Conservation (phyloP, 805 yeast species). For the Zygosaccharomyces gambellarensis region DNA sequence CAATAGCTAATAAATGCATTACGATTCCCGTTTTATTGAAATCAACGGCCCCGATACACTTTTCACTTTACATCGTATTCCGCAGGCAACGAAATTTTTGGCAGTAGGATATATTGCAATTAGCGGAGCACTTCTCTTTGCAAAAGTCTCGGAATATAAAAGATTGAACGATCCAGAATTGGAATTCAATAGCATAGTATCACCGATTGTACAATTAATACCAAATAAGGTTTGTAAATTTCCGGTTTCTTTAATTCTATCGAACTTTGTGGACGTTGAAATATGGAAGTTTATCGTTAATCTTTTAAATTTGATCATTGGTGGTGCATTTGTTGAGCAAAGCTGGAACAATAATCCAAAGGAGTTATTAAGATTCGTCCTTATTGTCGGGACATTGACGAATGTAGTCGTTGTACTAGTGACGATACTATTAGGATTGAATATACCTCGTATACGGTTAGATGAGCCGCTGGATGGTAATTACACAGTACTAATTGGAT, state of each 20-base stretch:
- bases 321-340: constrained; percentile 62
- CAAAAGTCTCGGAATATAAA: constrained; percentile 39
- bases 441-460: constrained; percentile 27
- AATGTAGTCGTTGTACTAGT: constrained; percentile 42
- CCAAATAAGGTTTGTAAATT: constrained; percentile 50
- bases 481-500: constrained; percentile 52
- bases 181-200: constrained; percentile 40
- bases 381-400: constrained; percentile 47
- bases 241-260: constrained; percentile 61
- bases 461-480: constrained; percentile 50
- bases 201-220: constrained; percentile 59
- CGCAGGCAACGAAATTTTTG: constrained; percentile 46
- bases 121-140: constrained; percentile 39
- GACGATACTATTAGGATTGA: constrained; percentile 25
- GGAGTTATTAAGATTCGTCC: constrained; percentile 47
- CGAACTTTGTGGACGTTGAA: constrained; percentile 61
- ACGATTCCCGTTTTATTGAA: constrained; percentile 16
- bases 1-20: constrained; percentile 12
- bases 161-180: constrained; percentile 18
- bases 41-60: constrained; percentile 21
- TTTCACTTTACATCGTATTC: constrained; percentile 29
- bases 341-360: constrained; percentile 50
- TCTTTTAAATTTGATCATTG: constrained; percentile 45
- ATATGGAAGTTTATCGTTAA: constrained; percentile 45
- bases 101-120: constrained; percentile 38